Percentiles rank a stretch among this genome's conserved stretches.
phyloP scores from a whole-genome alignment of 2,329 filamentous ascomycete genomes.

The Trichoderma lentiforme region DNA sequence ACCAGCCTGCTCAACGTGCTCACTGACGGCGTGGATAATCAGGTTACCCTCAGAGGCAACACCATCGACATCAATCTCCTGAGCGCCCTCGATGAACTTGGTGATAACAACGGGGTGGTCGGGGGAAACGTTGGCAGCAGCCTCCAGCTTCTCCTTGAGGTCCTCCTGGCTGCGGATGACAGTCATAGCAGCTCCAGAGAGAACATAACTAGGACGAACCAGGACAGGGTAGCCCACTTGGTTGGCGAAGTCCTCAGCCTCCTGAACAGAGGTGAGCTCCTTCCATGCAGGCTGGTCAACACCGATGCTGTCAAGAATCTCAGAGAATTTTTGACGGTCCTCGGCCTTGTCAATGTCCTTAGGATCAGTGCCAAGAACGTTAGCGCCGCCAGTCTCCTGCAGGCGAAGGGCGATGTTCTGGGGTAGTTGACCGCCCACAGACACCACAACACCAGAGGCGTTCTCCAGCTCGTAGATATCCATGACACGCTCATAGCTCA shows the following conservation, averaged over 20 bases:
- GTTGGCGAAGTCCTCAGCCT: conserved; percentile 82
- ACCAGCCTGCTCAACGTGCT: conserved; percentile 95
- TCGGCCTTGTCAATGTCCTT: conserved; percentile 96
- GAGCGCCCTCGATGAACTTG: conserved; percentile 94
- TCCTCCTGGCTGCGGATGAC: conserved; percentile 87
- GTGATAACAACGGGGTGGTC: conserved; percentile 98
- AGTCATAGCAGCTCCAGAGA: conserved; percentile 97
- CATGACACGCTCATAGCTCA: conserved; percentile 97
- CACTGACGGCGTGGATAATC: conserved; percentile 85
- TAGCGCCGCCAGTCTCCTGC: conserved; percentile 85
- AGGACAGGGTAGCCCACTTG: conserved; percentile 90
- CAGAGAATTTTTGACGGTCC: conserved; percentile 96
- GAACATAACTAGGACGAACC: conserved; percentile 90
- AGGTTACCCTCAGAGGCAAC: conserved; percentile 85
- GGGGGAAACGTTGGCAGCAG: conserved; percentile 84
- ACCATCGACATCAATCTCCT: conserved; percentile 95
- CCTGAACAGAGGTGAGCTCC: conserved; percentile 85
- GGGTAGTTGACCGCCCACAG: conserved; percentile 90
- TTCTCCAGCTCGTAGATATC: conserved; percentile 95
- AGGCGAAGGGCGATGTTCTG: conserved; percentile 96
- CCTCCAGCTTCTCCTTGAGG: conserved; percentile 90
- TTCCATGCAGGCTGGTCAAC: conserved; percentile 98
- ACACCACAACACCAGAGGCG: conserved; percentile 85
- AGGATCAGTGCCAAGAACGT: conserved; percentile 88
- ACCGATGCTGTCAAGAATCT: conserved; percentile 93